Percentiles rank a stretch among this genome's conserved stretches.
phyloP scores from a whole-genome alignment of 345 rosid species.

The Eucalyptus regnans region DNA sequence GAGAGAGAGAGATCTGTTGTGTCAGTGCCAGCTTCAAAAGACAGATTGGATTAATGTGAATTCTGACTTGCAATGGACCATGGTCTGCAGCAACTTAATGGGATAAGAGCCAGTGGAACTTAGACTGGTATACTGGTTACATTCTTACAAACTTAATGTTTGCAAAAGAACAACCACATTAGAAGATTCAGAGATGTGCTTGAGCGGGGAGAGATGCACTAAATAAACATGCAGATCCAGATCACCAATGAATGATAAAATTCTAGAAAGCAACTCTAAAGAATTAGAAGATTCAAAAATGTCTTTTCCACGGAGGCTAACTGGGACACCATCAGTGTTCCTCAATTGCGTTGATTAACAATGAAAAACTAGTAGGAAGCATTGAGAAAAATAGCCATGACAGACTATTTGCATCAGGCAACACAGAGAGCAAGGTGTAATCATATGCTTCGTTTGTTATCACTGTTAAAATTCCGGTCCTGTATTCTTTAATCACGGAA shows the following conservation, averaged over 20 bases:
- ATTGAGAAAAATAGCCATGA: neutral
- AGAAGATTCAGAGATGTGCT: neutral
- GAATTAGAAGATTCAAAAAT: neutral
- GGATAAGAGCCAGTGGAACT: neutral
- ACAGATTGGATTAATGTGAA: neutral
- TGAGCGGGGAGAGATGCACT: neutral
- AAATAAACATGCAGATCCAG: neutral
- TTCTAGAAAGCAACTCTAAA: neutral
- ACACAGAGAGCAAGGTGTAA: neutral
- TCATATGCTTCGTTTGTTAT: neutral
- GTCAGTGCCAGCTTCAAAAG: neutral
- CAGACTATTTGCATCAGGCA: neutral
- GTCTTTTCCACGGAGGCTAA: neutral
- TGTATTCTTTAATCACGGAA: neutral
- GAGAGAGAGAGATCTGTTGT: neutral
- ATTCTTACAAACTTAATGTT: neutral
- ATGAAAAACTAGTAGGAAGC: neutral
- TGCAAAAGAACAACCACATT: neutral
- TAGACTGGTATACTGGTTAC: neutral
- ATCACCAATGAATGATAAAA: neutral
- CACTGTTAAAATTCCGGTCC: neutral
- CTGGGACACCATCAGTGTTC: neutral
- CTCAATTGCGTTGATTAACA: neutral
- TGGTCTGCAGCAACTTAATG: neutral
- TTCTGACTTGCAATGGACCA: neutral